These are phyloP conservation scores for Termitomyces sp. DNA, from an alignment of 768 basidiomycete genomes.

Conservation along the genomic window DNA sequence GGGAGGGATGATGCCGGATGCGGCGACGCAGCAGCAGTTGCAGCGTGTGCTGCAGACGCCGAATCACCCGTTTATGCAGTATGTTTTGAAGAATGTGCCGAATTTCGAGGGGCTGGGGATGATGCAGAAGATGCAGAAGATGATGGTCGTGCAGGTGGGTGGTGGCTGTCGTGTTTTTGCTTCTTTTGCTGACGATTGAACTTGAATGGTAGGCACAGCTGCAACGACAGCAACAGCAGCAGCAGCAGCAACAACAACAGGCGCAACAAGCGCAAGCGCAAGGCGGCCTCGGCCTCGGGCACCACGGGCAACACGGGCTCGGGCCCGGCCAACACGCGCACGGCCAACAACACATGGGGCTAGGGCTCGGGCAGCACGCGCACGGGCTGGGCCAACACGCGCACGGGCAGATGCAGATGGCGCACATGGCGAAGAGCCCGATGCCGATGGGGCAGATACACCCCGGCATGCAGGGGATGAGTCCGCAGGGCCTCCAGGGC, in stretches of 20 bases:
- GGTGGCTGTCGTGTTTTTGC: not conserved
- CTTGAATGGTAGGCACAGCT: too few relatives aligned
- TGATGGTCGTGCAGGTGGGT: constrained; percentile 48
- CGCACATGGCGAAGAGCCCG: constrained; percentile 8
- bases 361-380: not conserved
- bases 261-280: constrained; percentile 14
- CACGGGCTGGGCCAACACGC: not conserved
- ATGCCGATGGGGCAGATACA: constrained; percentile 16
- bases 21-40: constrained; percentile 31
- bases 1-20: constrained; percentile 13
- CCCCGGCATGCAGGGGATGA: not conserved
- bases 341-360: too few relatives aligned
- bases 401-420: constrained; percentile 7
- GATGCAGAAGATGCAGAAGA: constrained; percentile 55
- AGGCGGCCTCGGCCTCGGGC: not conserved
- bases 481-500: not conserved
- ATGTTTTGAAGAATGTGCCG: constrained; percentile 46
- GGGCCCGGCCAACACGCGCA: too few relatives aligned
- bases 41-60: constrained; percentile 49
- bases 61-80: constrained; percentile 51
- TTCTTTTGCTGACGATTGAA: not conserved
- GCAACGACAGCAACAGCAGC: not conserved
- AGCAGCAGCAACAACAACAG: not conserved
- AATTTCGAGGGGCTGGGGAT: constrained; percentile 46
- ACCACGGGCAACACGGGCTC: not conserved